phyloP scores from a whole-genome alignment of 306 rosid genomes.

The Acacia crassicarpa region DNA sequence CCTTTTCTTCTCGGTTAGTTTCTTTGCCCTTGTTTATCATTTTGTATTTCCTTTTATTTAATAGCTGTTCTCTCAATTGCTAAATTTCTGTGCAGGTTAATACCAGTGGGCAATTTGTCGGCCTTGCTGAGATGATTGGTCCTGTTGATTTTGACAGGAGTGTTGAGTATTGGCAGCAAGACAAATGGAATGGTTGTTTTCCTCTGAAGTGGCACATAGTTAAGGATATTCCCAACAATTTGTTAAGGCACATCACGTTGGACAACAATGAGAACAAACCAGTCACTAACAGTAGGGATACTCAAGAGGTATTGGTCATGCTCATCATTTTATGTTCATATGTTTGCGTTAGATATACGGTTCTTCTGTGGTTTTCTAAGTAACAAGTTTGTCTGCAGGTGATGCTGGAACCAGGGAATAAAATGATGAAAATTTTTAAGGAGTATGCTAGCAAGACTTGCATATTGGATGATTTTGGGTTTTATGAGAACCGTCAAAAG shows the following conservation, averaged over 20 bases:
- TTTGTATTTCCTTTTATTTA: background rate
- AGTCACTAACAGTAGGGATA: conserved; percentile 93
- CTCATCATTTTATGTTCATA: background rate
- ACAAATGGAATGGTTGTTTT: conserved; percentile 98
- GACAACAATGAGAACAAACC: conserved; percentile 97
- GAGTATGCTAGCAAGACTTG: conserved; percentile 62
- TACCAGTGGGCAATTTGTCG: conserved; percentile 97
- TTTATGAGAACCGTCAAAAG: conserved; percentile 65
- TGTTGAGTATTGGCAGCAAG: conserved; percentile 98
- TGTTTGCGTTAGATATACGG: background rate
- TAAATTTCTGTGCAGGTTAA: conserved; percentile 58
- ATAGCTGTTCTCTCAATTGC: background rate
- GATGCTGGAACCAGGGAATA: conserved; percentile 60
- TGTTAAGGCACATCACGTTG: conserved; percentile 86
- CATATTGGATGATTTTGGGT: conserved; percentile 68
- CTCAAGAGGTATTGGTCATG: conserved; percentile 74
- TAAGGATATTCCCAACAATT: conserved; percentile 93
- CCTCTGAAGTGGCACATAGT: conserved; percentile 95
- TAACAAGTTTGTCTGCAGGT: conserved; percentile 39
- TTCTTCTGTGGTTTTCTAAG: conserved; percentile 11
- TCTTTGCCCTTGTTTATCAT: background rate
- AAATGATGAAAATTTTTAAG: conserved; percentile 60
- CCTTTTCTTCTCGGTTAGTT: conserved; percentile 81
- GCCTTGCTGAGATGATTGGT: conserved; percentile 94
- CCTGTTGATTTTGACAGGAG: conserved; percentile 90